Evolutionary conservation across 2,329 filamentous ascomycete species (phyloP).

Genomic region (Ophiostoma montium): DNA sequence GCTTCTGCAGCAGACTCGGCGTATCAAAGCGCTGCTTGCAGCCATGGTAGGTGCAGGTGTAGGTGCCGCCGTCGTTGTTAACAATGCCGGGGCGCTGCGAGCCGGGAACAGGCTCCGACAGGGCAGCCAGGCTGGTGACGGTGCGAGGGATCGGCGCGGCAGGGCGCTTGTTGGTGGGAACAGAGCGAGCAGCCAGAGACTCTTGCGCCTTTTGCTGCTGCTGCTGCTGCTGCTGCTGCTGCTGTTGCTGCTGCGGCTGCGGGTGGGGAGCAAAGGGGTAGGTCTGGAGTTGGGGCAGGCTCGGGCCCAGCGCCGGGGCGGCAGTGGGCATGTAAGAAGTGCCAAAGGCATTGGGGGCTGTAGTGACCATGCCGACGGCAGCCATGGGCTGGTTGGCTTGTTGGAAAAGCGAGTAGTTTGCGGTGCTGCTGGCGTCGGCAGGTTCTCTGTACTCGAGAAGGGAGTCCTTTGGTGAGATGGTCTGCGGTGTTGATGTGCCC

Average conservation of each 20-base stretch:
- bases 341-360: not conserved
- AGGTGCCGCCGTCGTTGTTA: slow-evolving; percentile 69
- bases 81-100: slow-evolving; percentile 44
- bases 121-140: slow-evolving; percentile 16
- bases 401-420: slow-evolving; percentile 57
- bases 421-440: slow-evolving; percentile 34
- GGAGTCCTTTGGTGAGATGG: slow-evolving; percentile 90
- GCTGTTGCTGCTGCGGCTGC: not conserved
- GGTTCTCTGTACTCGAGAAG: slow-evolving; percentile 76
- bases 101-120: slow-evolving; percentile 15
- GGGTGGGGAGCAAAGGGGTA: slow-evolving; percentile 31
- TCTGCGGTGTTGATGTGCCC: slow-evolving; percentile 49
- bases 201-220: not conserved
- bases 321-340: slow-evolving; percentile 17
- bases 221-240: no score
- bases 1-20: slow-evolving; percentile 74
- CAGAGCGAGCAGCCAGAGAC: not conserved
- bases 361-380: no score
- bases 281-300: slow-evolving; percentile 32
- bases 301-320: slow-evolving; percentile 22
- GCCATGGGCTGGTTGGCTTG: slow-evolving; percentile 10
- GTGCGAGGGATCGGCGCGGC: slow-evolving; percentile 4
- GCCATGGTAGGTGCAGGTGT: slow-evolving; percentile 91
- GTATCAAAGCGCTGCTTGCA: slow-evolving; percentile 82
- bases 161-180: not conserved